Evolutionary conservation across 257 asterid genomes (phyloP), one percentile per base, ranked within the genome.

Genomic region (Penstemon barbatus): DNA sequence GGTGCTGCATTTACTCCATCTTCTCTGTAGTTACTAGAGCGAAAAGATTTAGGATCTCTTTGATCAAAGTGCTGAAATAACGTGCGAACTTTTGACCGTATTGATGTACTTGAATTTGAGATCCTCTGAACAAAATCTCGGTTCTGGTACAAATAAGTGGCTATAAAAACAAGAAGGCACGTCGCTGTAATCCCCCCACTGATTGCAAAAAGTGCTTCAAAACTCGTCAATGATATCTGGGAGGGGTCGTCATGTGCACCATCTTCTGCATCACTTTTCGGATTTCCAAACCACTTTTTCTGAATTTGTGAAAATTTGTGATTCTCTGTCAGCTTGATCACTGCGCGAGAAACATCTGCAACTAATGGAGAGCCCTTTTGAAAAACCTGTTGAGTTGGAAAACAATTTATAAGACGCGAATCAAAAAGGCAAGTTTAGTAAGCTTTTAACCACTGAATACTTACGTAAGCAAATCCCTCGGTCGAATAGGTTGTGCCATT

Each of bases 281-380:
- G 33, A 3, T 46, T 0, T 25, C 13, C 50, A n/a, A 74, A 8
- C 75, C 73, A 74, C 3, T 38, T 13, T 3, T 33, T 10, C 41
- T 36, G 33, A 1, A 78, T 71, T n/a, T 65, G 71, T 4, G 69
- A 40, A 19, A 70, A 12, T 36, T 40, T 61, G 7, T 73, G 43
- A 15, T 58, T 58, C 4, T 74, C 82, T 41, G 65, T 71, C 12
- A 74, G 70, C 41, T 74, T 11, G 15, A 79, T 19, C 36, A 79
- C 15, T 44, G 80, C 77, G 13, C 81, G 74, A 7, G 87, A 82
- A 18, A 79, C 73, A 0, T 79, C 77, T 4, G 84, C 64, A 3
- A 65, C 84, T 49, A 77, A 19, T 3, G 79, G 81, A 6, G 83
- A 78, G 12, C 81, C 86, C 74, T 41, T 78, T n/a, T 68, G 71